Conservation (phyloP, 805 yeast genomes). For the Metschnikowia santaceciliae region DNA sequence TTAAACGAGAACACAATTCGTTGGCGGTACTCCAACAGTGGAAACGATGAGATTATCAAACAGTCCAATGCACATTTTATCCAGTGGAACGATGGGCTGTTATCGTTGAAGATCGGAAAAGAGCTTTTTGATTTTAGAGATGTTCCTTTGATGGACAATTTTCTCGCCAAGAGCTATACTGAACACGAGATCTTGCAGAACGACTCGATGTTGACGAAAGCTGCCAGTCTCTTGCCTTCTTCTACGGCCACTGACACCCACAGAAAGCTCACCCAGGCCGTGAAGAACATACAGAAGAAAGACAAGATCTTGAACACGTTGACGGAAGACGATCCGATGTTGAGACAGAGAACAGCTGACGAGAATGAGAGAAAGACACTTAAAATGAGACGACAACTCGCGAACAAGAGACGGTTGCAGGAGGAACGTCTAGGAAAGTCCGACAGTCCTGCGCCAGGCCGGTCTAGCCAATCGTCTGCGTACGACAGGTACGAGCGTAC, state of each 20-base stretch:
- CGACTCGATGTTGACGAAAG: conserved; percentile 58
- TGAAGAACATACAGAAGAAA: conserved; percentile 46
- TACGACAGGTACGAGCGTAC: conserved; percentile 37
- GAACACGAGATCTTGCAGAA: conserved; percentile 68
- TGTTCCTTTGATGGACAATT: conserved; percentile 64
- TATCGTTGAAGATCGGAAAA: conserved; percentile 79
- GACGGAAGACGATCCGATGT: conserved; percentile 63
- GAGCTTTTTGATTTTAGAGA: conserved; percentile 79
- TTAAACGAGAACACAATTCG: conserved; percentile 82
- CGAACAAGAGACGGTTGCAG: conserved; percentile 53
- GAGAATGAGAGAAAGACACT: conserved; percentile 56
- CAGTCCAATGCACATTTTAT: conserved; percentile 88
- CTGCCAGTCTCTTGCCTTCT: conserved; percentile 79
- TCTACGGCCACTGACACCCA: conserved; percentile 87
- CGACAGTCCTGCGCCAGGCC: conserved; percentile 27
- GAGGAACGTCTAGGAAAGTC: conserved; percentile 56
- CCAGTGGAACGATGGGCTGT: conserved; percentile 91
- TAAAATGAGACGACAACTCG: conserved; percentile 63
- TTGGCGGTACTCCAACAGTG: conserved; percentile 85
- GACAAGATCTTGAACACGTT: conserved; percentile 50
- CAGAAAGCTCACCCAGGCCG: conserved; percentile 68
- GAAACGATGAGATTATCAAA: conserved; percentile 67
- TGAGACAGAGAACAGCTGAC: conserved; percentile 63
- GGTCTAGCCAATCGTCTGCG: conserved; percentile 25
- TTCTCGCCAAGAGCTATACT: conserved; percentile 67